Evolutionary conservation across 306 rosid species (phyloP), one percentile per base, ranked within the genome.

Genomic region (Cicer pinnatifidum): DNA sequence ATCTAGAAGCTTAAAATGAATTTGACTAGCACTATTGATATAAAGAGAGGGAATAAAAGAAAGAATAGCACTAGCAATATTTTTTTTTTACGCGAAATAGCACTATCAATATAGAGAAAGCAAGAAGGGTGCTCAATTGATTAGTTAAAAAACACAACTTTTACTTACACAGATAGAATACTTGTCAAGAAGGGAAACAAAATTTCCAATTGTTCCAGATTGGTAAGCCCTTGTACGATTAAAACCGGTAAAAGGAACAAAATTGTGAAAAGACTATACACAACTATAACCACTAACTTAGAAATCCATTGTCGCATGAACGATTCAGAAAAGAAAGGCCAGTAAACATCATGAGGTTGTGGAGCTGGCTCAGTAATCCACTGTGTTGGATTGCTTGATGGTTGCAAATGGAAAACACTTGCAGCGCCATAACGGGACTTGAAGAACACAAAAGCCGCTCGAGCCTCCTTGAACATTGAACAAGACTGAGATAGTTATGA

Each of bases 341-440:
- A 94, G 74, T 88, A 90, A 67, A 94, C 97, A 78, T 94, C 99
- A 17, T 43, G 75, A 23, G 97, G 96, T 82, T 86, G 95, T 13
- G 99, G 99, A 84, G 99, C 99, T 53, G 45, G 84, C 81, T 94
- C 97, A 41, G 97, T 76, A 70, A 82, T 77, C 99, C 97, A 94
- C 4, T 86, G 85, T 17, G 88, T 86, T 75, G 99, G 99, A 85
- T 94, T 87, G 62, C 62, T 82, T 8, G 99, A 91, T 58, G 85
- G 97, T 80, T 78, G 91, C 76, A 94, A 46, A 88, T 85, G 89
- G 80, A 69, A 82, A 83, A 96, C 89, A 85, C 85, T 62, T 41
- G 96, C 97, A 58, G 99, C 97, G 75, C 77, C 90, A 54, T 78
- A 82, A 45, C 95, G 96, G 39, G 96, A 83, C 74, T 85, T 91